Conservation (phyloP, 2,329 filamentous ascomycete species). For the Phoma sp. region DNA sequence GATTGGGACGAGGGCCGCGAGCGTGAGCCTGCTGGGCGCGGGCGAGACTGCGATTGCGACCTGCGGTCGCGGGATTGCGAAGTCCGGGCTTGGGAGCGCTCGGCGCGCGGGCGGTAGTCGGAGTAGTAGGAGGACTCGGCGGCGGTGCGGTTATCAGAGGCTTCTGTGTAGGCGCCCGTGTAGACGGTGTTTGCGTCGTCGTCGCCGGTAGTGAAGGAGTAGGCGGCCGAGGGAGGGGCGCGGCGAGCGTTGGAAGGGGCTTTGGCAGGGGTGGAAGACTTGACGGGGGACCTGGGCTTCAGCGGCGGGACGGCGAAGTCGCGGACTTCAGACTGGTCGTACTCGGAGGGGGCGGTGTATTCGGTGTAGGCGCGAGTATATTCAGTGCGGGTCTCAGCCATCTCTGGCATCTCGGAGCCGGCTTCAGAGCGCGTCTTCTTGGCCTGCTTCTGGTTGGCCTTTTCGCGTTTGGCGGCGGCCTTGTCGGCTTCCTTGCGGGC, state of each 20-base stretch:
- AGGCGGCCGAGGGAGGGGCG: constrained; percentile 47
- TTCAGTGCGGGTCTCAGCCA: constrained; percentile 36
- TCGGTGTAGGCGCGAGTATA: constrained; percentile 35
- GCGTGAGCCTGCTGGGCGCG: constrained; percentile 28
- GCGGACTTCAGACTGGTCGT: constrained; percentile 12
- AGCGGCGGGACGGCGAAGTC: constrained; percentile 20
- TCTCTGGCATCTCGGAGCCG: constrained; percentile 38
- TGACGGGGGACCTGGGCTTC: constrained; percentile 19
- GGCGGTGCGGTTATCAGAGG: constrained; percentile 39
- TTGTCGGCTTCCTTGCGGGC: constrained; percentile 50
- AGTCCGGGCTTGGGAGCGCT: constrained; percentile 30
- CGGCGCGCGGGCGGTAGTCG: constrained; percentile 49
- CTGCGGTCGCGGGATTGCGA: constrained; percentile 28
- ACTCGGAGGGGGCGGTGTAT: constrained; percentile 38
- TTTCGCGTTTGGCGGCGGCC: constrained; percentile 44
- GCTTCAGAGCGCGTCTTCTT: constrained; percentile 45
- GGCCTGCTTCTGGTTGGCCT: constrained; percentile 52
- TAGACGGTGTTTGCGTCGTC: constrained; percentile 55
- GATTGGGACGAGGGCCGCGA: constrained; percentile 42
- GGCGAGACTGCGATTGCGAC: constrained; percentile 19
- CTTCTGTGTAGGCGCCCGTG: constrained; percentile 47
- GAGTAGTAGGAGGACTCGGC: constrained; percentile 50
- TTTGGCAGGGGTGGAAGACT: constrained; percentile 20
- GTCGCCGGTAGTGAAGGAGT: constrained; percentile 58
- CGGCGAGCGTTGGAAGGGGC: constrained; percentile 33